Base-by-base conservation (phyloP, 176 grass and related monocot species). In the Eremochloa ophiuroides region DNA sequence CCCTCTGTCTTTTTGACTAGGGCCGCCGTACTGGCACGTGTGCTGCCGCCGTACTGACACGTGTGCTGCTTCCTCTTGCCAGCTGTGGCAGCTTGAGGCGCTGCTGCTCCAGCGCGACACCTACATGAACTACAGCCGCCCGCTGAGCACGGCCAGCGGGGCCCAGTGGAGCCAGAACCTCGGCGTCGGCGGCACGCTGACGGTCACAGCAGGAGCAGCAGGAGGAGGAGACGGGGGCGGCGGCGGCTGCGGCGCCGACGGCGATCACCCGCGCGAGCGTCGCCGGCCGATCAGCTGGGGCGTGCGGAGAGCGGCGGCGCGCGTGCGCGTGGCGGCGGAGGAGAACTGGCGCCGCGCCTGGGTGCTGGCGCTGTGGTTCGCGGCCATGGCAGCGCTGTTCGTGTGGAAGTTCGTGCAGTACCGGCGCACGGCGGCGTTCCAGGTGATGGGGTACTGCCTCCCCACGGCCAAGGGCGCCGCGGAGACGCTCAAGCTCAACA, bases 111-210 rank as follows among this genome's bases (percentile, higher is more conserved):
- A 99, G 72, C 87, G 93, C 46, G 96, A 99, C 86, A 99, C 78
- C 82, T 99, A 99, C 87, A 99, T 99, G 96, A 98, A 77, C 82
- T 99, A 99, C 82, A 99, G 96, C 82, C 81, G 96, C 20, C 93
- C 93, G 9, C 82, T 99, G 62, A 99, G 96, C 91, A 95, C 91
- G 7, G 83, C 90, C 26, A 99, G 96, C 84, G 96, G 82, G 10
- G 93, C 93, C 53, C 89, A 93, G 73, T 99, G 96, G 96, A 99
- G 96, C 87, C 93, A 94, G 77, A 99, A 95, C 87, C 89, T 99
- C 25, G 81, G 92, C 80, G 81, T n/a, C 43, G 73, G 26, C 60
- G 37, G 43, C 28, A 43, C 62, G 15, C 31, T 4, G 51, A 17
- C 66, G 48, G 18, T 42, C 23, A 5, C 62, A 2, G 38, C 2